phyloP scores from a whole-genome alignment of 2,329 filamentous ascomycete genomes.

The Cercospora sp. region DNA sequence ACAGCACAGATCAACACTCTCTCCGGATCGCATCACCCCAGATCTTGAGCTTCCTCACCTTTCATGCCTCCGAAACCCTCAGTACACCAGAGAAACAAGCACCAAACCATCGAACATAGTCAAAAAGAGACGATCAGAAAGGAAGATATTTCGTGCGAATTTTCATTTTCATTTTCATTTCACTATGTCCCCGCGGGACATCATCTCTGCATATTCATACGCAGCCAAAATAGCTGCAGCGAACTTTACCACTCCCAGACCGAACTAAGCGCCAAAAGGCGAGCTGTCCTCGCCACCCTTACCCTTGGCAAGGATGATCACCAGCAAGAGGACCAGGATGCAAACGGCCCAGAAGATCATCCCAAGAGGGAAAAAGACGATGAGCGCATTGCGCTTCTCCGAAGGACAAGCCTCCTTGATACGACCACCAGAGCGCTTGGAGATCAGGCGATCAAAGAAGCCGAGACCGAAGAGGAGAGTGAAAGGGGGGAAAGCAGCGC shows the following conservation, averaged over 20 bases:
- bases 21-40: background rate
- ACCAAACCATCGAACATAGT: background rate
- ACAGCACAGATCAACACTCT: background rate
- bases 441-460: slow-evolving; percentile 28
- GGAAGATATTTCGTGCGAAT: background rate
- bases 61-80: background rate
- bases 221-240: background rate
- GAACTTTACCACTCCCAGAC: too few species aligned
- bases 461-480: slow-evolving; percentile 31
- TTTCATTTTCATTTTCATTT: background rate
- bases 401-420: slow-evolving; percentile 27
- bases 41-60: background rate
- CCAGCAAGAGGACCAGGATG: slow-evolving; percentile 10
- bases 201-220: background rate
- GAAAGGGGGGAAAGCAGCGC: slow-evolving; percentile 26
- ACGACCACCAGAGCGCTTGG: slow-evolving; percentile 22
- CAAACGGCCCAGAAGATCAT: slow-evolving; percentile 15
- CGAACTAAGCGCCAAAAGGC: background rate
- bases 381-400: slow-evolving; percentile 30
- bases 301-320: slow-evolving; percentile 10
- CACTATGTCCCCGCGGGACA: background rate
- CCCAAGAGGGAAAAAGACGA: slow-evolving; percentile 27
- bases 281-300: background rate
- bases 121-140: background rate
- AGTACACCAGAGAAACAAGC: background rate